Conservation (phyloP, 441 rosid species). For the Metrosideros polymorpha region DNA sequence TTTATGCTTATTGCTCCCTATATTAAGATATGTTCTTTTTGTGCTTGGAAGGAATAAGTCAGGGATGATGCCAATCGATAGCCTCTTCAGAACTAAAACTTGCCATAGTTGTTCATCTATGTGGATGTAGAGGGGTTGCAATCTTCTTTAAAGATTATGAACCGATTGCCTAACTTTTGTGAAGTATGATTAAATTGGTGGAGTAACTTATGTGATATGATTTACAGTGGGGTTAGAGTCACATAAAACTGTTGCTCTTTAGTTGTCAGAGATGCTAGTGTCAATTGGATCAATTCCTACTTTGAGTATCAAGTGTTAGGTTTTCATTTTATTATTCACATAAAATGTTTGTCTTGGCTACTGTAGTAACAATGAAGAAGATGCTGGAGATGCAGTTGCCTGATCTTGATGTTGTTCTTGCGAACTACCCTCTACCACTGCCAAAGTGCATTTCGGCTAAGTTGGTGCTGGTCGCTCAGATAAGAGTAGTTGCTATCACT, state of each 20-base stretch:
- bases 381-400: conserved; percentile 77
- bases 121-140: background rate
- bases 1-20: background rate
- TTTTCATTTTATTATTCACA: background rate
- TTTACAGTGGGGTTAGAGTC: background rate
- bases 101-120: background rate
- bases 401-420: conserved; percentile 60
- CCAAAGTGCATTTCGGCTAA: conserved; percentile 72
- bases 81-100: background rate
- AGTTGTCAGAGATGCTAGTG: background rate
- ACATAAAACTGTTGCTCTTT: background rate
- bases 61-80: too few relatives aligned
- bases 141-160: background rate
- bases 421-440: conserved; percentile 67
- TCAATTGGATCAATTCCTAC: background rate
- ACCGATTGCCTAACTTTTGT: background rate
- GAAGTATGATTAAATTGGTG: background rate
- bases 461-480: conserved; percentile 67
- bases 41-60: background rate
- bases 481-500: conserved; percentile 62
- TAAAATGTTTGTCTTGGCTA: conserved; percentile 39
- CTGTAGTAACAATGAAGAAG: conserved; percentile 73
- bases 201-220: background rate
- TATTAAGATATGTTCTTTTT: background rate
- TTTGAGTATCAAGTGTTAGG: background rate